Evolutionary conservation across 140 eudicot genomes (phyloP).

Genomic region (Stevia rebaudiana): DNA sequence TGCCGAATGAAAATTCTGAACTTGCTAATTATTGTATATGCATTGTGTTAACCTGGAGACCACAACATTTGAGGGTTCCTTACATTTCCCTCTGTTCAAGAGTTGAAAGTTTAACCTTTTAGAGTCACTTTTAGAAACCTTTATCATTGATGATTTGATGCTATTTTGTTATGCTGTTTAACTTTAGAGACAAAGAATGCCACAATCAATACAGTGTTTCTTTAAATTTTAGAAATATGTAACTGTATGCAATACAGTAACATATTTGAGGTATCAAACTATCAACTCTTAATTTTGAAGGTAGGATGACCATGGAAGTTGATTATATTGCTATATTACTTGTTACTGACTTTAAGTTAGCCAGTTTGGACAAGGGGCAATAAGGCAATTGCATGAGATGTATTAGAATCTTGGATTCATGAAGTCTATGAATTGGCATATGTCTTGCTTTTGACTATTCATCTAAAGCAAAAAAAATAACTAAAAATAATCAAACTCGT

Average conservation of each 20-base stretch:
- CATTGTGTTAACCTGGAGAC: not conserved
- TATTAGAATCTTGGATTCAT: not conserved
- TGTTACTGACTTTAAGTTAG: not conserved
- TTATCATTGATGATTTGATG: not conserved
- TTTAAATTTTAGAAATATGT: not conserved
- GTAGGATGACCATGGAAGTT: conserved; percentile 1
- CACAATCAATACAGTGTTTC: not conserved
- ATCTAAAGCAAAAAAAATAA: not conserved
- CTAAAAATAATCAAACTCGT: not conserved
- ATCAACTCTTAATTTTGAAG: too few relatives aligned
- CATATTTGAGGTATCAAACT: not conserved
- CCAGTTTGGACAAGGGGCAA: not conserved
- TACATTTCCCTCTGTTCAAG: not conserved
- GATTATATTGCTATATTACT: not conserved
- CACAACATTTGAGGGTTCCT: not conserved
- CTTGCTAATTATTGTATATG: not conserved
- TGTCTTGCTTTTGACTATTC: not conserved
- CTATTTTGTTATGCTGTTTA: not conserved
- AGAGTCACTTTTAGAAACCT: not conserved
- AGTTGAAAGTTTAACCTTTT: not conserved
- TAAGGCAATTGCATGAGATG: not conserved
- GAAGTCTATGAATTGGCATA: not conserved
- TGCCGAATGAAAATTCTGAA: not conserved
- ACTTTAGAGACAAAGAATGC: not conserved
- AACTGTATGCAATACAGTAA: not conserved